Base-by-base conservation (phyloP, 1,284 basidiomycete genomes). In the Ceratobasidium sp. region DNA sequence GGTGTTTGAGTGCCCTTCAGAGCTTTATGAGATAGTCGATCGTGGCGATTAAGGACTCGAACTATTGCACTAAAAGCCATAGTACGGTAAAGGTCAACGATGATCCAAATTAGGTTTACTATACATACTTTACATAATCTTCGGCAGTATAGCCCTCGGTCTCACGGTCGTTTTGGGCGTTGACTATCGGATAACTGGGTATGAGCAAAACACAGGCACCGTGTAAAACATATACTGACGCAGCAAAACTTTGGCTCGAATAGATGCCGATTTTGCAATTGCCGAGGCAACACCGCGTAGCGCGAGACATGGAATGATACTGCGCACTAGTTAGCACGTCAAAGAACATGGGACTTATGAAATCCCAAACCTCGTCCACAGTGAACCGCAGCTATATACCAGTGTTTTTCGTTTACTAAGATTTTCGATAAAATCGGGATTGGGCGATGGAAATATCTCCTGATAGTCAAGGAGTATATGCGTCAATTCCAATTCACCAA, bases 261-360 rank as follows among this genome's bases (percentile, higher is more conserved):
- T 80, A 7, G 83, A 82, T 2, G 79, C 79, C 14, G 93, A 95
- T 46, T 84, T 81, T 6, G 92, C 91, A 70, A 98, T 95, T 9
- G 85, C 84, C 30, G 84, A 79, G 0, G 89, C 93, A 3, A 98
- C 87, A 4, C 91, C 91, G 58, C 88, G 86, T 14, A 99, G 79
- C 0, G 91, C 89, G 16, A 99, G 83, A 76, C 95, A 97, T 0
- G 96, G 95, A 16, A 97, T 86, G 72, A 98, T 91, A 73, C 91
- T 89, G 71, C 56, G 46, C 11, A 56, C 16, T 6, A 33, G 33
- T 36, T 36, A 33, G 33, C 68, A 23, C 68, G 29, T 11, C 50
- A 58, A 8, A 41, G 47, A 47, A 11, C 21, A 25, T 19, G 42
- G 23, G 16, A 14, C 16, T n/a, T 52, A 33, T 39, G 60, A 27